Percentiles rank a stretch among this genome's conserved stretches.
Conservation (phyloP, 129 eudicot genomes). For the Deinandra increscens region DNA sequence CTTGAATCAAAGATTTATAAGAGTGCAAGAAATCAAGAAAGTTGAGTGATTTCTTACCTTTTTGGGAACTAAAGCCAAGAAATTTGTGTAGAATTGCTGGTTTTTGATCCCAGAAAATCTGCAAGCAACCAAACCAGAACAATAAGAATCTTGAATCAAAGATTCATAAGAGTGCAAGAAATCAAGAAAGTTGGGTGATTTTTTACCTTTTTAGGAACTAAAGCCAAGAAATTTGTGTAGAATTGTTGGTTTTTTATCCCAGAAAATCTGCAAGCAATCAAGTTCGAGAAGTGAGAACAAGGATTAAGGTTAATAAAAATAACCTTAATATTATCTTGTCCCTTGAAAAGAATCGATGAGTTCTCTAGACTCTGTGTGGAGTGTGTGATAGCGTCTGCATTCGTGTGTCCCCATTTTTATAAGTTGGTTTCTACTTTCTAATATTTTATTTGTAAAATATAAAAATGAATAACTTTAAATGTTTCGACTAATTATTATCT, state of each 20-base stretch:
- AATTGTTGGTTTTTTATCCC: conserved; percentile 10
- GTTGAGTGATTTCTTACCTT: too few species aligned
- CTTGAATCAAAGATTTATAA: too few species aligned
- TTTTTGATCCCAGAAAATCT: too few species aligned
- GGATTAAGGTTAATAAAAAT: conserved; percentile 8
- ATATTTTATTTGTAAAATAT: background rate
- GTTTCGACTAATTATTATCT: background rate
- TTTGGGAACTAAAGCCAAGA: too few species aligned
- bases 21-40: too few species aligned
- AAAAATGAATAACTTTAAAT: background rate
- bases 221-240: conserved; percentile 20
- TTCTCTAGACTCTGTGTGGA: conserved; percentile 11
- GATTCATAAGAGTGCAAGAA: conserved; percentile 22
- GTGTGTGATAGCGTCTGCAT: conserved; percentile 21
- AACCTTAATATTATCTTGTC: background rate
- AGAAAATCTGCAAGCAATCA: conserved; percentile 25
- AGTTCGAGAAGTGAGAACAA: conserved; percentile 29
- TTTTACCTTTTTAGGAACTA: conserved; percentile 26
- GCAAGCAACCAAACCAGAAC: too few species aligned
- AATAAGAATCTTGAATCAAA: background rate
- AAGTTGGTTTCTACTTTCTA: conserved; percentile 5
- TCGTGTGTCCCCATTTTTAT: conserved; percentile 35
- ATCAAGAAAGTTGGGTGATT: conserved; percentile 26
- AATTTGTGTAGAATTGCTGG: too few species aligned
- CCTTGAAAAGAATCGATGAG: conserved; percentile 14